Base-by-base conservation (phyloP, 306 rosid species). In the Quillaja saponaria region DNA sequence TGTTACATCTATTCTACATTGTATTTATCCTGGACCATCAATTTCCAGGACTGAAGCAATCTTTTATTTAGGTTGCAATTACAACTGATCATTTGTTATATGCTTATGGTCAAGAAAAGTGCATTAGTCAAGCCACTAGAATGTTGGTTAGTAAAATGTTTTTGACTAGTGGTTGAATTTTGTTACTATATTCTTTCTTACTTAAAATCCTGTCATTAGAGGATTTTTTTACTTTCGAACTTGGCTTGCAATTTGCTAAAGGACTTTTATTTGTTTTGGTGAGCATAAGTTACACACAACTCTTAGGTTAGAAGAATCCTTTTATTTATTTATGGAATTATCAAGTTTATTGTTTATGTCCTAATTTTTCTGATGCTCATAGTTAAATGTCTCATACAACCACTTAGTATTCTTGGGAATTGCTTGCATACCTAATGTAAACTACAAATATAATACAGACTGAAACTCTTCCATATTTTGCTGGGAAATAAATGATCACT, bases 371-470 rank as follows among this genome's bases (percentile, higher is more conserved):
- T 6, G 31, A 25, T 39, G 47, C 49, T 52, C 37, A 28, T 54
- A 82, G 91, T 18, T 83, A 34, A 87, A 91, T 68, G 72, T 60
- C 73, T 82, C 28, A 90, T 96, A 19, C 95, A 87, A 68, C 66
- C 81, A 49, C 72, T 85, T 66, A 82, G 95, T 59, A 83, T 87
- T 64, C 18, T 87, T 19, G 97, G 97, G 6, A 85, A 95, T 16
- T 72, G 83, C 70, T 65, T 85, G 42, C 85, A 91, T 73, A 91
- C 97, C 33, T 84, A 55, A 49, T 83, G 73, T 63, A 85, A 91
- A 71, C 65, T 85, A 57, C 77, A 49, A 65, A 91, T 85, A 68
- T 76, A 72, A 46, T 90, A 74, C 79, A 47, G 33, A 47, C 28
- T 38, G 33, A 67, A 34, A 11, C 55, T 48, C 67, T 35, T 19